Conservation (phyloP, 2,329 filamentous ascomycete species). For the Colletotrichum chrysophilum region DNA sequence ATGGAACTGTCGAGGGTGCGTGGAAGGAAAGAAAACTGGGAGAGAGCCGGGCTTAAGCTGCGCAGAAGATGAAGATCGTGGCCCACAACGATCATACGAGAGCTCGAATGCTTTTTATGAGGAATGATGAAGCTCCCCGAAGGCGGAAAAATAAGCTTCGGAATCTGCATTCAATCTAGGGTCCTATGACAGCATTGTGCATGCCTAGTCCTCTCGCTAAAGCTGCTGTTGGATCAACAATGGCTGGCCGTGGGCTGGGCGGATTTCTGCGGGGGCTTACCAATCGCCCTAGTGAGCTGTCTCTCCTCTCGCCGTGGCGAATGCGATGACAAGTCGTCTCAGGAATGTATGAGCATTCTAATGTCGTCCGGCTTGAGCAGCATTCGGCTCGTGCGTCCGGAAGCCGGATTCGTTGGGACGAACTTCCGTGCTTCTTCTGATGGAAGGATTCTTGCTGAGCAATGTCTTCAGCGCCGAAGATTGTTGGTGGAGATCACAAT, state of each 20-base stretch:
- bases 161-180: background rate
- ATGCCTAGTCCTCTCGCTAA: slow-evolving; percentile 6
- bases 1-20: background rate
- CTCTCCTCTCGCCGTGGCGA: background rate
- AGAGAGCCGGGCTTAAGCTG: background rate
- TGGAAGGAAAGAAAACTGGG: background rate
- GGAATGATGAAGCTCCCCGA: background rate
- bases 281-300: background rate
- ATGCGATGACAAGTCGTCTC: background rate
- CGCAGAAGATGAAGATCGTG: background rate
- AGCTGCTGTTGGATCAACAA: background rate
- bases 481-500: background rate
- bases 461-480: background rate
- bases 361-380: background rate
- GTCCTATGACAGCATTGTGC: slow-evolving; percentile 19
- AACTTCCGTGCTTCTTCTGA: background rate
- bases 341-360: slow-evolving; percentile 13
- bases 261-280: slow-evolving; percentile 4
- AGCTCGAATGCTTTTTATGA: background rate
- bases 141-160: background rate
- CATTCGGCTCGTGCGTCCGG: background rate
- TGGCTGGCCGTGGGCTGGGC: background rate
- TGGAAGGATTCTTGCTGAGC: background rate
- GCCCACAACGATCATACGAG: background rate
- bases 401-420: background rate